Evolutionary conservation across 2,329 filamentous ascomycete species (phyloP).

Genomic region (Dothistroma pini): DNA sequence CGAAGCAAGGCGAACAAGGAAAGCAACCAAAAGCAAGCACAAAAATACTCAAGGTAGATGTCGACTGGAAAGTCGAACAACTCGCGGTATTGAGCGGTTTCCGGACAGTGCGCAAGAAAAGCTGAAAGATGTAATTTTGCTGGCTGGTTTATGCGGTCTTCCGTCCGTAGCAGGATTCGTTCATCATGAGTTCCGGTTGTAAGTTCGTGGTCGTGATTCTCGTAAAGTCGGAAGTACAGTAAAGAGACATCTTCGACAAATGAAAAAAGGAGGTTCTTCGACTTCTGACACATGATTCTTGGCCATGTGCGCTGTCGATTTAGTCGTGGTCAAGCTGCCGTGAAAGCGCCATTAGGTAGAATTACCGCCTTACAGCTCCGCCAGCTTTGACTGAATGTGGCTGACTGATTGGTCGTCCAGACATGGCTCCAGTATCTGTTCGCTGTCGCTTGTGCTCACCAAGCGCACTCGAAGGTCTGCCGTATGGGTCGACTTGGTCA

Average conservation of each 20-base stretch:
- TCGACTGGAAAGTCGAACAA: slow-evolving; percentile 5
- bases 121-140: slow-evolving; percentile 13
- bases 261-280: slow-evolving; percentile 9
- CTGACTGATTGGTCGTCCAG: slow-evolving; percentile 29
- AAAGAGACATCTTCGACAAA: slow-evolving; percentile 12
- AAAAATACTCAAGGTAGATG: not conserved
- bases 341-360: slow-evolving; percentile 12
- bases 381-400: slow-evolving; percentile 34
- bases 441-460: slow-evolving; percentile 74
- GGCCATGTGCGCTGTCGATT: slow-evolving; percentile 16
- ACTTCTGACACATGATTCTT: slow-evolving; percentile 16
- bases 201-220: slow-evolving; percentile 33
- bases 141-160: slow-evolving; percentile 21
- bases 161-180: slow-evolving; percentile 23
- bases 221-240: slow-evolving; percentile 25
- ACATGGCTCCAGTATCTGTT: slow-evolving; percentile 47
- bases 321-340: slow-evolving; percentile 15
- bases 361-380: slow-evolving; percentile 27
- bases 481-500: slow-evolving; percentile 62
- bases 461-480: slow-evolving; percentile 59
- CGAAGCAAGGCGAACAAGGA: slow-evolving; percentile 1
- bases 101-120: slow-evolving; percentile 6
- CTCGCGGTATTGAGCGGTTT: not conserved
- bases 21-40: not conserved
- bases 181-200: slow-evolving; percentile 23